Evolutionary conservation across 495 filamentous ascomycete species (phyloP), one percentile per base, ranked within the genome.

Genomic region (Penicillium egyptiacum): DNA sequence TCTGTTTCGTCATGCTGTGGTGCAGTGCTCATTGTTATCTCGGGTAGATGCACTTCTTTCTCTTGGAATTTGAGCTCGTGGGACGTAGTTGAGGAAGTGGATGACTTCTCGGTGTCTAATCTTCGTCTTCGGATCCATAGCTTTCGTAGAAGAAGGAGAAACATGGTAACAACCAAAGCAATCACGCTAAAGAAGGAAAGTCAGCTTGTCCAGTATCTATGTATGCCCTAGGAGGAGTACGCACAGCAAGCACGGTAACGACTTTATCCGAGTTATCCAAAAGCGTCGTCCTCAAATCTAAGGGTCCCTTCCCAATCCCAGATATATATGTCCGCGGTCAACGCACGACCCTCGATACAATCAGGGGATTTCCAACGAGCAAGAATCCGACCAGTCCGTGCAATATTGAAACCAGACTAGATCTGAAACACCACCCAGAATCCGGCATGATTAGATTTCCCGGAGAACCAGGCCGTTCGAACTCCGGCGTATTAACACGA

Each of bases 1-100:
- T 64, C 53, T 23, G 58, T 64, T 43, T 66, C 63, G 50, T 43
- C 45, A 22, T 37, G 47, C 0, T 45, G 43, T 5, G 37, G 31
- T 23, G 39, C 50, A 26, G 46, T 30, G 20, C 49, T 51, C 26
- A 48, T 37, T n/a, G 43, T 8, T 0, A 39, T 49, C 4, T 31
- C 43, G 22, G 25, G 17, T 12, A 28, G 33, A n/a, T 45, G 28
- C 12, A 10, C 4, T 5, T 17, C 22, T 40, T 25, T 44, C 8
- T 49, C 22, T 48, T 44, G 25, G 23, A 23, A 4, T 11, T 55
- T 22, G 16, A 30, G 23, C 5, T 50, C 50, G 30, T 43, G 16
- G 14, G 16, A 8, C 11, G 22, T 26, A 12, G 14, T 12, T 33
- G 23, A 28, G 9, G 40, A 26, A 20, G 6, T 35, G 14, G 23